A percentile compares a stretch with the other conserved stretches of the same genome.
phyloP scores from a whole-genome alignment of 148 eudicot genomes.

The Dysphania ambrosioides region DNA sequence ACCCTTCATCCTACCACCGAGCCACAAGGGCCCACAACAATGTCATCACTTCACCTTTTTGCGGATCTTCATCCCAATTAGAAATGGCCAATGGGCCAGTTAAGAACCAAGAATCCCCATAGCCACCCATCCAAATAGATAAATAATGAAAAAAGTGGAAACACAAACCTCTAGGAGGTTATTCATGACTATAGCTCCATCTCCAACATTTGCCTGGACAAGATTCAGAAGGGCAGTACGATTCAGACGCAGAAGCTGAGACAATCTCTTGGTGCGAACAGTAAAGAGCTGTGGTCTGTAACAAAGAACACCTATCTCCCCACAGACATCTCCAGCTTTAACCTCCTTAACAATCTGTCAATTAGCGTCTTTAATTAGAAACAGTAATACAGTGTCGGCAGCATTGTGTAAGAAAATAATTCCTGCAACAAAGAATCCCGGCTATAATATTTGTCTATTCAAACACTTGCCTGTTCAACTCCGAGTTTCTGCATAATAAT shows the following conservation, averaged over 20 bases:
- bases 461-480: slow-evolving; percentile 47
- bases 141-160: background rate
- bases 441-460: no score
- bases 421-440: background rate
- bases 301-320: slow-evolving; percentile 83
- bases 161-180: slow-evolving; percentile 69
- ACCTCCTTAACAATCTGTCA: slow-evolving; percentile 50
- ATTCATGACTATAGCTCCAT: slow-evolving; percentile 72
- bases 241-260: slow-evolving; percentile 65
- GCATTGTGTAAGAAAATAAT: background rate
- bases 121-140: background rate
- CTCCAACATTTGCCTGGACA: slow-evolving; percentile 74
- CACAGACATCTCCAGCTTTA: slow-evolving; percentile 62
- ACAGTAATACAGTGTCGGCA: background rate
- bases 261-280: slow-evolving; percentile 63
- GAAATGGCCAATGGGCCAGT: no score
- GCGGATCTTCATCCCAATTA: no score
- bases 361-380: slow-evolving; percentile 12
- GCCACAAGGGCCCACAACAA: no score
- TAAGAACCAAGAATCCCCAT: no score
- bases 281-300: slow-evolving; percentile 76
- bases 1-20: no score
- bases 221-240: slow-evolving; percentile 63
- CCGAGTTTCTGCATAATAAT: slow-evolving; percentile 48
- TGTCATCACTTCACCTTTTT: no score